Percentiles rank a stretch among this genome's conserved stretches.
Evolutionary conservation across 1,139 yeast genomes (phyloP).

Genomic region (Zygosaccharomyces pseudobailii): DNA sequence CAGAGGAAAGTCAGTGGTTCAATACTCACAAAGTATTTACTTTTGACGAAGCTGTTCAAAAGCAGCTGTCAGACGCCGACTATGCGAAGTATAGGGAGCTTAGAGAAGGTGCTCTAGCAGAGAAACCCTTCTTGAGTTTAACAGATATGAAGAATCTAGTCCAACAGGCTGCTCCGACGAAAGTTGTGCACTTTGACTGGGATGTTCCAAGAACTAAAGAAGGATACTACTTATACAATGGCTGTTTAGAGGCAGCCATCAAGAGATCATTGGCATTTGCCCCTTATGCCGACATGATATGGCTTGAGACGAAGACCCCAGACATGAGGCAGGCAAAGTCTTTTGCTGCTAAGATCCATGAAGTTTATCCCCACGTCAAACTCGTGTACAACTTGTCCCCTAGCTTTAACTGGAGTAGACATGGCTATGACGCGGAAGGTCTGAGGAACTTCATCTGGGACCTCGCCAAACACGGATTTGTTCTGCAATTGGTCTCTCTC

Average conservation of each 20-base stretch:
- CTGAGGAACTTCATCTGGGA: constrained; percentile 50
- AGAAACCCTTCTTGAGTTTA: constrained; percentile 21
- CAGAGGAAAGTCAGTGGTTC: constrained; percentile 45
- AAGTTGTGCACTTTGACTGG: constrained; percentile 46
- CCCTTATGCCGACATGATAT: constrained; percentile 52
- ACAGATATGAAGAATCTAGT: constrained; percentile 32
- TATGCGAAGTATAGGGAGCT: constrained; percentile 11
- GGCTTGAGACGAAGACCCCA: constrained; percentile 59
- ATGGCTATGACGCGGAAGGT: constrained; percentile 46
- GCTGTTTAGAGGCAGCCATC: constrained; percentile 51
- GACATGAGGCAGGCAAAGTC: constrained; percentile 46
- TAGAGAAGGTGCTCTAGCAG: constrained; percentile 8
- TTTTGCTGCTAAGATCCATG: constrained; percentile 46
- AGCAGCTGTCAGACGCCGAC: constrained; percentile 19
- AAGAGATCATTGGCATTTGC: constrained; percentile 50
- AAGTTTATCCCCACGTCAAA: constrained; percentile 47
- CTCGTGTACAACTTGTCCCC: constrained; percentile 57
- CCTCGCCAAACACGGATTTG: constrained; percentile 51
- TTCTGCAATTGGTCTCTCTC: constrained; percentile 48
- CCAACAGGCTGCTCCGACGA: constrained; percentile 31
- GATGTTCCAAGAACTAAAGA: constrained; percentile 56
- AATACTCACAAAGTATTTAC: constrained; percentile 41
- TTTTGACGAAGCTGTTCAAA: constrained; percentile 45
- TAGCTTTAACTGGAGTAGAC: constrained; percentile 54
- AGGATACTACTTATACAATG: constrained; percentile 47